Evolutionary conservation across 1,284 basidiomycete genomes (phyloP), one percentile per base, ranked within the genome.

Genomic region (Apiotrichum montevideense): DNA sequence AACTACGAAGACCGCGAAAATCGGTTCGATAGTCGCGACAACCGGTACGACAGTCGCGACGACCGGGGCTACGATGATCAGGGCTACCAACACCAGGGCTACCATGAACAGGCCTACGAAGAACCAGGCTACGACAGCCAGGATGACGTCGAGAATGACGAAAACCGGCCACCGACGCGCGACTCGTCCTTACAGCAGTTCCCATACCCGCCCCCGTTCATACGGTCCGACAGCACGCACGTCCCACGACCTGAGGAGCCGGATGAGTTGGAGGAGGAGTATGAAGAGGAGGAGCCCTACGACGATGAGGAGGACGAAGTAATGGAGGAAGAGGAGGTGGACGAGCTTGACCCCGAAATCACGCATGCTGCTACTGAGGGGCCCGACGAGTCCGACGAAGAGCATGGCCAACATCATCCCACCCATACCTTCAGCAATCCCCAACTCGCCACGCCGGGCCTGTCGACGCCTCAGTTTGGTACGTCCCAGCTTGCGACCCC

Each of bases 221-320:
- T 29, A 29, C 29, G 29, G 29, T 29, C 29, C 29, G 29, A 35
- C 39, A 46, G 11, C 14, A 21, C 13, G 54, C 54, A 2, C 29
- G 29, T 29, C 3, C 29, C 29, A 3, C 29, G 29, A 3, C 29
- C 21, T 32, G 47, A 47, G 13, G 34, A 29, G 21, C 52, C 54
- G 2, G 34, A 48, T 13, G 54, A 56, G 21, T 57, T 54, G 8
- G 55, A 53, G 15, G 54, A 46, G 15, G 51, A 49, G 35, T 37
- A 52, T 35, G 46, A 48, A 5, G 48, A 42, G 5, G 53, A 41
- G 39, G 53, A 35, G 46, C 37, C 8, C 3, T 8, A 47, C 15
- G 53, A 56, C 15, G 59, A 56, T 6, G 54, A 52, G n/a, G 54
- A 51, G 6, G 42, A 46, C n/a, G 51, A 48, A 29, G 46, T 52